phyloP scores from a whole-genome alignment of 2,329 filamentous ascomycete genomes.

The Byssoonygena ceratinophila region DNA sequence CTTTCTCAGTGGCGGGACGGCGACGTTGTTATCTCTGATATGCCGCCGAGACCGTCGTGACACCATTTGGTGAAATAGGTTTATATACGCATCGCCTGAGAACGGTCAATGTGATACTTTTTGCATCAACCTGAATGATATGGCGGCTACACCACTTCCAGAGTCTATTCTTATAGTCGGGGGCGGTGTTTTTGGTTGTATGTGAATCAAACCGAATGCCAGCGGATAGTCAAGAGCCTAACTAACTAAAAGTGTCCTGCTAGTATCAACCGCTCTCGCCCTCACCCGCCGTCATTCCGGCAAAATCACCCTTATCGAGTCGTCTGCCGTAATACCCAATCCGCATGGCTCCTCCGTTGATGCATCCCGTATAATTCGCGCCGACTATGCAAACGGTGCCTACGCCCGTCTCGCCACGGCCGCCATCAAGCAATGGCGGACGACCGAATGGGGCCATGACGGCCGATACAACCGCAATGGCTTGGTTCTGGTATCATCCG shows the following conservation, averaged over 20 bases:
- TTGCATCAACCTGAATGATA: not conserved
- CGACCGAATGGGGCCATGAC: constrained; percentile 35
- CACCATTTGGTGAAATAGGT: not conserved
- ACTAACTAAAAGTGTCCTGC: not conserved
- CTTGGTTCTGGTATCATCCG: constrained; percentile 32
- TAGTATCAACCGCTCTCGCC: constrained; percentile 56
- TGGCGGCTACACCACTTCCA: constrained; percentile 21
- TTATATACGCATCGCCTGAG: not conserved
- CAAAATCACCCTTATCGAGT: constrained; percentile 49
- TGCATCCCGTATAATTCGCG: constrained; percentile 51
- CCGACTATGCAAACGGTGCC: constrained; percentile 70
- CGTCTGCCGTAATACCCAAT: constrained; percentile 45
- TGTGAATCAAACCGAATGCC: constrained; percentile 18
- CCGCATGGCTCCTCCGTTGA: constrained; percentile 51
- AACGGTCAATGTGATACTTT: too few relatives aligned
- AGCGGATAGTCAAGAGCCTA: not conserved
- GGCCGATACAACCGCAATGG: constrained; percentile 38
- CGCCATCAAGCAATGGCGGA: constrained; percentile 59
- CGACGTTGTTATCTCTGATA: not conserved
- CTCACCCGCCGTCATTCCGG: constrained; percentile 49
- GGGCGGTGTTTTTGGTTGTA: constrained; percentile 36
- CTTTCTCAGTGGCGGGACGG: not conserved
- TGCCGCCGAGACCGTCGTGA: not conserved
- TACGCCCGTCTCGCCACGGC: constrained; percentile 64
- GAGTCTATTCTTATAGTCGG: constrained; percentile 34